Conservation (phyloP, 148 eudicot species). For the Rhododendron simsii region DNA sequence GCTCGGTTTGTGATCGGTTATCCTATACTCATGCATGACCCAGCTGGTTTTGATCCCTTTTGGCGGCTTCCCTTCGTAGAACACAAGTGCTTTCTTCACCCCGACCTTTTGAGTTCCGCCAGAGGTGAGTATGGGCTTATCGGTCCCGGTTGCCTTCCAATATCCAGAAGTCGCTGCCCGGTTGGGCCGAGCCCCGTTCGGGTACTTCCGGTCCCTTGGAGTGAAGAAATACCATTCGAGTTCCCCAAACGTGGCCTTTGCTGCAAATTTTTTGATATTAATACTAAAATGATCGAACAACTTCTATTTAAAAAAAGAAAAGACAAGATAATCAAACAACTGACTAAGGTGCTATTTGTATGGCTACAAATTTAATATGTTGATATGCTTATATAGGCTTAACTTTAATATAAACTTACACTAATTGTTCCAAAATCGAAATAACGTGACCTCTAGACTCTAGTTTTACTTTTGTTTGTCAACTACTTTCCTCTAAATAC, state of each 20-base stretch:
- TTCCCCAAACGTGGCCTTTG: constrained; percentile 29
- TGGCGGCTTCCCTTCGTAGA: constrained; percentile 29
- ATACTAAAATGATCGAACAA: too few relatives aligned
- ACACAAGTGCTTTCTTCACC: constrained; percentile 31
- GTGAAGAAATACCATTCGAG: constrained; percentile 32
- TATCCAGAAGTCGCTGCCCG: constrained; percentile 29
- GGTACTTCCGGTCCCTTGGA: constrained; percentile 26
- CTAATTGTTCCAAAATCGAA: too few relatives aligned
- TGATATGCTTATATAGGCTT: too few relatives aligned
- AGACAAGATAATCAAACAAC: background rate
- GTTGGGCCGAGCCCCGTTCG: constrained; percentile 28
- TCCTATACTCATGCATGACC: constrained; percentile 31
- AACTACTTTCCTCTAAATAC: background rate
- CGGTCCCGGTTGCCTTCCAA: constrained; percentile 34
- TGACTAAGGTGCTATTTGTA: background rate
- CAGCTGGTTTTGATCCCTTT: constrained; percentile 31
- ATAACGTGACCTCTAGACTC: too few relatives aligned
- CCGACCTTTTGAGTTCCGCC: constrained; percentile 24
- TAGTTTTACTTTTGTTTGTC: background rate
- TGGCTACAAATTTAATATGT: too few relatives aligned
- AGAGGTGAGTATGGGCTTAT: constrained; percentile 21
- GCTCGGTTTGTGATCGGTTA: constrained; percentile 14
- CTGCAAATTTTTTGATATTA: background rate
- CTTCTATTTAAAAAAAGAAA: too few relatives aligned
- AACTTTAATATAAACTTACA: too few relatives aligned